Conservation (phyloP, 2,329 filamentous ascomycete genomes). For the Aspergillus melleus region DNA sequence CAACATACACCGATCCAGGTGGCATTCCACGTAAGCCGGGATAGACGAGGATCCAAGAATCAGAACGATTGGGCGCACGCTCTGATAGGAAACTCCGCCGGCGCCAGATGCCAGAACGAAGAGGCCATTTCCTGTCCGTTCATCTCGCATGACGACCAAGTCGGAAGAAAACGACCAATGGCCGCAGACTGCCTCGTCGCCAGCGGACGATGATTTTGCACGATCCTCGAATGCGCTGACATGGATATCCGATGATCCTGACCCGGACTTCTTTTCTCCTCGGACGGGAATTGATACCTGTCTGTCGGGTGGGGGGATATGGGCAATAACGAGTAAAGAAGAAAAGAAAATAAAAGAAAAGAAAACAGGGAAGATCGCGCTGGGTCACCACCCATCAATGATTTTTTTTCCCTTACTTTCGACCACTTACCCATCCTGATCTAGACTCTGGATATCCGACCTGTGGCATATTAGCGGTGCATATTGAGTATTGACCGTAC, state of each 20-base stretch:
- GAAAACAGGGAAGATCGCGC: background rate
- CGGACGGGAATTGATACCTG: background rate
- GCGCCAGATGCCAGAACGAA: background rate
- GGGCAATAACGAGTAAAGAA: background rate
- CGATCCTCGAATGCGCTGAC: constrained; percentile 4
- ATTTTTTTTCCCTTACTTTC: background rate
- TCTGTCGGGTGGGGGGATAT: background rate
- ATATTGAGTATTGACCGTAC: background rate
- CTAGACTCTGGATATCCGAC: background rate
- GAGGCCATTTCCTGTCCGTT: background rate
- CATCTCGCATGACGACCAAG: constrained; percentile 8
- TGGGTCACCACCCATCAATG: background rate
- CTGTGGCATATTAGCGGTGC: background rate
- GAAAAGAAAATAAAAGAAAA: background rate
- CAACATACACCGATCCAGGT: constrained; percentile 7
- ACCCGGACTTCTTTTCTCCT: background rate
- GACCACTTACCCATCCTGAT: background rate
- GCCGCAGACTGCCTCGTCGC: background rate
- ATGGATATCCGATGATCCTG: constrained; percentile 1
- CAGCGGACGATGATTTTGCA: background rate
- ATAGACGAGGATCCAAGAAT: background rate
- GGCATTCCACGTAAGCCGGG: constrained; percentile 1
- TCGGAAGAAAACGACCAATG: constrained; percentile 5
- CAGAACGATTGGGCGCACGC: too few relatives aligned
- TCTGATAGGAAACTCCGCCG: background rate